Conservation (phyloP, 2,329 filamentous ascomycete species). For the Xylaria sp. region DNA sequence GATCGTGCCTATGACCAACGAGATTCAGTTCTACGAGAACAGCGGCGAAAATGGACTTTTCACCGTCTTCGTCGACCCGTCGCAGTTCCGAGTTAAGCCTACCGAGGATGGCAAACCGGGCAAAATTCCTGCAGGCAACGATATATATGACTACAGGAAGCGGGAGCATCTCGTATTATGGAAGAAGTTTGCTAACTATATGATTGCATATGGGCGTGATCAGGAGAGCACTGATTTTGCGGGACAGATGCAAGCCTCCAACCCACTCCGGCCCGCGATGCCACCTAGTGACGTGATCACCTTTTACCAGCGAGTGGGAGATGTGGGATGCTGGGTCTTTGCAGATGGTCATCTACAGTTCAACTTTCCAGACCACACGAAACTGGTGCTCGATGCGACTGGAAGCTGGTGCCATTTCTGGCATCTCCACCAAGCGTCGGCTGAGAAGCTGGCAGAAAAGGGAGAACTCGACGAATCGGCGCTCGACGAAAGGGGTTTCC, state of each 20-base stretch:
- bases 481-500: conserved; percentile 62
- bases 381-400: conserved; percentile 69
- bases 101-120: conserved; percentile 54
- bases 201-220: conserved; percentile 69
- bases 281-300: conserved; percentile 59
- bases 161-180: conserved; percentile 61
- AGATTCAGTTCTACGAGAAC: conserved; percentile 71
- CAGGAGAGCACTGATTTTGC: conserved; percentile 50
- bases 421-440: conserved; percentile 67
- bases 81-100: conserved; percentile 53
- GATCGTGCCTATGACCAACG: conserved; percentile 58
- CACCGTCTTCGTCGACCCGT: conserved; percentile 58
- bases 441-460: conserved; percentile 56
- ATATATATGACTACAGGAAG: conserved; percentile 61
- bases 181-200: conserved; percentile 72
- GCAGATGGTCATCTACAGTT: conserved; percentile 77
- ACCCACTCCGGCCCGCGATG: conserved; percentile 37
- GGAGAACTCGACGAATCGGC: conserved; percentile 67
- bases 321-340: conserved; percentile 78
- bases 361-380: conserved; percentile 85
- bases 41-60: conserved; percentile 58
- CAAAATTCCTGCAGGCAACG: conserved; percentile 57
- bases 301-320: conserved; percentile 76
- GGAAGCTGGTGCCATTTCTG: conserved; percentile 75
- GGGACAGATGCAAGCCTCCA: conserved; percentile 38